Evolutionary conservation across 2,329 filamentous ascomycete genomes (phyloP).

Genomic region (Talaromyces sp.): DNA sequence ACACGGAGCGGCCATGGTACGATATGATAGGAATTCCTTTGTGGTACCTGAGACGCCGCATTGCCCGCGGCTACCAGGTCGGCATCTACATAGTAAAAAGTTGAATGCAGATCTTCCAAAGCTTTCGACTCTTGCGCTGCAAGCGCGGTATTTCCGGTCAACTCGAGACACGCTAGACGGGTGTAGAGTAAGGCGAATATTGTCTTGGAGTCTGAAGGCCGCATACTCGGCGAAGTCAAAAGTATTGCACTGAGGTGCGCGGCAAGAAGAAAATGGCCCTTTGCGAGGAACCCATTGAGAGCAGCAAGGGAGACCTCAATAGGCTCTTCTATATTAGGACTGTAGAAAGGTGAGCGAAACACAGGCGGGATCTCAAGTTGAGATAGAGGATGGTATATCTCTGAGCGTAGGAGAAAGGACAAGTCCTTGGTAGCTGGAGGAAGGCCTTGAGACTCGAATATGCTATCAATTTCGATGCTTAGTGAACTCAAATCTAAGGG

Average conservation of each 20-base stretch:
- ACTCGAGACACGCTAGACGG: slow-evolving; percentile 72
- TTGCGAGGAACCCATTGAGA: slow-evolving; percentile 61
- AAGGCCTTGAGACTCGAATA: slow-evolving; percentile 26
- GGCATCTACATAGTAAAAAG: slow-evolving; percentile 44
- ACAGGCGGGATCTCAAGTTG: slow-evolving; percentile 55
- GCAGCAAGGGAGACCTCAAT: slow-evolving; percentile 28
- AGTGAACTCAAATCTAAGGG: slow-evolving; percentile 25
- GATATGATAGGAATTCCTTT: slow-evolving; percentile 62
- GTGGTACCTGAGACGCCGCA: slow-evolving; percentile 58
- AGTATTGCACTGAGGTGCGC: slow-evolving; percentile 48
- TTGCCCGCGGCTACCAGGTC: slow-evolving; percentile 29
- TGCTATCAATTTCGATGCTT: slow-evolving; percentile 10
- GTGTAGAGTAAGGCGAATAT: slow-evolving; percentile 78
- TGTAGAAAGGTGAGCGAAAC: slow-evolving; percentile 64
- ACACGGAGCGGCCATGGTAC: slow-evolving; percentile 86
- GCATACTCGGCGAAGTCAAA: slow-evolving; percentile 36
- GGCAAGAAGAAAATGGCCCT: slow-evolving; percentile 74
- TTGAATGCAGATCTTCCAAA: slow-evolving; percentile 56
- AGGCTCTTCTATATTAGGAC: slow-evolving; percentile 58
- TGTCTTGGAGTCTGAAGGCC: slow-evolving; percentile 50
- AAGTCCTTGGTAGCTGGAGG: slow-evolving; percentile 62
- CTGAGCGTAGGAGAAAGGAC: slow-evolving; percentile 69
- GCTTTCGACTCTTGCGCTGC: slow-evolving; percentile 61
- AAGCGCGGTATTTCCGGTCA: slow-evolving; percentile 66
- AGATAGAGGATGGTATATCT: slow-evolving; percentile 77